Conservation (phyloP, 768 basidiomycete genomes). For the Xerocomellus chrysenteron region DNA sequence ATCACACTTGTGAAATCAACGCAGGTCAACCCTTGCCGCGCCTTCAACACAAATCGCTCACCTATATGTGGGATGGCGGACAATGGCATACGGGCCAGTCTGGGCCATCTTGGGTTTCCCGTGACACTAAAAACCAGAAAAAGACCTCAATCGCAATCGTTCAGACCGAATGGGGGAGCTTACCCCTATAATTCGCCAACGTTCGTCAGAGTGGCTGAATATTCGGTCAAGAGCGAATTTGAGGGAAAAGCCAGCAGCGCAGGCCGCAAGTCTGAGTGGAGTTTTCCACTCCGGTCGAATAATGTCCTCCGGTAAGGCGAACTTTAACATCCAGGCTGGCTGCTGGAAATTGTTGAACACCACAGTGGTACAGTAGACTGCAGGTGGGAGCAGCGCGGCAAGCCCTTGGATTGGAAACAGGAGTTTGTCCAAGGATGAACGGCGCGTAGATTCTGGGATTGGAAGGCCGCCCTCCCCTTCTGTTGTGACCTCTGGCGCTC, state of each 20-base stretch:
- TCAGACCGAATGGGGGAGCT: background rate
- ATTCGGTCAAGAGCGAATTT: slow-evolving; percentile 12
- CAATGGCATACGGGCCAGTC: slow-evolving; percentile 35
- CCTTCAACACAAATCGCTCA: slow-evolving; percentile 12
- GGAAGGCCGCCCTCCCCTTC: slow-evolving; percentile 19
- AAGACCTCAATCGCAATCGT: background rate
- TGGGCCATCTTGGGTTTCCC: slow-evolving; percentile 31
- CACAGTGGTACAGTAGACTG: slow-evolving; percentile 29
- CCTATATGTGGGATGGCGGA: slow-evolving; percentile 39
- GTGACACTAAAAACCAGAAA: slow-evolving; percentile 18
- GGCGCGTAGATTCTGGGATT: slow-evolving; percentile 12
- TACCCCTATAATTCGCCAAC: slow-evolving; percentile 36
- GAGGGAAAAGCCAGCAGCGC: slow-evolving; percentile 23
- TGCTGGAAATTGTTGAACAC: slow-evolving; percentile 32
- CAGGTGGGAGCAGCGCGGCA: slow-evolving; percentile 25
- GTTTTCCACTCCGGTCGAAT: slow-evolving; percentile 23
- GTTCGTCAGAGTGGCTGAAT: slow-evolving; percentile 24
- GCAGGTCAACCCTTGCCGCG: background rate
- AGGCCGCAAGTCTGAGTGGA: slow-evolving; percentile 28
- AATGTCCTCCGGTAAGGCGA: slow-evolving; percentile 26
- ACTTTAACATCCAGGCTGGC: slow-evolving; percentile 35
- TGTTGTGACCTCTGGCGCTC: background rate
- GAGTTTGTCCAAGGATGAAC: slow-evolving; percentile 26
- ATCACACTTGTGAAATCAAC: slow-evolving; percentile 12
- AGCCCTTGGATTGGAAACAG: slow-evolving; percentile 29